Base-by-base conservation (phyloP, 2,329 filamentous ascomycete species). In the Microdochium paspali region DNA sequence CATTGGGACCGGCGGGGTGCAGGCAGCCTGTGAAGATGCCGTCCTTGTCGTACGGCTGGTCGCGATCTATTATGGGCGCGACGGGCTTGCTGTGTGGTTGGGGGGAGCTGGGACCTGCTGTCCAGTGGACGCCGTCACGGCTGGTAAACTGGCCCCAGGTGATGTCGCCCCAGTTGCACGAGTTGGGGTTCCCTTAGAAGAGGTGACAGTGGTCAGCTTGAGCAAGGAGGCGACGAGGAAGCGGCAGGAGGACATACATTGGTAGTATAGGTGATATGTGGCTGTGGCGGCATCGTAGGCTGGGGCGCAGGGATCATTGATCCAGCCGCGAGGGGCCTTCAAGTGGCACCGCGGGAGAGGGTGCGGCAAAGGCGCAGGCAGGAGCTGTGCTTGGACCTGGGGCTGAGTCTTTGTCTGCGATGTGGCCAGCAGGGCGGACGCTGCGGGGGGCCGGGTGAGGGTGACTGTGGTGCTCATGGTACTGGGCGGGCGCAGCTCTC, bases 21-120 rank as follows among this genome's bases (percentile, higher is more conserved):
- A 67, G 65, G 31, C 71, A 73, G 3, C 75, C 75, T 4, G 69
- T 73, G 56, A 78, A 78, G 26, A 77, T 70, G 1, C 74, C 74
- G 12, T 76, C 61, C 2, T 69, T 64, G 48, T 78, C 71, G 54
- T 77, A 77, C 7, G 61, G 59, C 35, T 62, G 63, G 60, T 47
- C 54, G 5, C 35, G 35, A 20, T 40, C 35, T 40, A 40, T 40
- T 40, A 21, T 21, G 12, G 35, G 35, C 6, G 35, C 35, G 12
- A 40, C 12, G 0, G 66, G 68, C 13, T 63, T 62, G 21, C 48
- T 62, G 15, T 20, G 35, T 21, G 35, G 18, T 18, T 40, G 35
- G 53, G 51, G 66, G 44, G 48, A 72, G 56, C 46, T 47, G 5
- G 49, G 40, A 30, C 68, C 58, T 28, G 66, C 63, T 51, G 70